A percentile compares a stretch with the other conserved stretches of the same genome.
These are phyloP conservation scores for Erigeron philadelphicus DNA, from an alignment of 140 eudicot genomes.

Conservation along the genomic window DNA sequence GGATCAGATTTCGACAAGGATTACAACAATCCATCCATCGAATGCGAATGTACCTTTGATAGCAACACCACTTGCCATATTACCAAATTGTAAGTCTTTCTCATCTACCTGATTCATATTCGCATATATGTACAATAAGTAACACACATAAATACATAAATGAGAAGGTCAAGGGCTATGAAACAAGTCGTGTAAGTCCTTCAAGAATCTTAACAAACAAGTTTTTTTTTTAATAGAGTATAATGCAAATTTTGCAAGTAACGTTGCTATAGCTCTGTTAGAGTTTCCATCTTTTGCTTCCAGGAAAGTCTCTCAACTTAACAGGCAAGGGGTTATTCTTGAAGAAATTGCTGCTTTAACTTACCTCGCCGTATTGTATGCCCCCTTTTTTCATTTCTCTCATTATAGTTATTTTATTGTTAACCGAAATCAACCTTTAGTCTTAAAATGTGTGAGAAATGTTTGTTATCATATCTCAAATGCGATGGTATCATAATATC, in stretches of 20 bases:
- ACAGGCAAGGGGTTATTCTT: slow-evolving; percentile 40
- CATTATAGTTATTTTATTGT: neutral
- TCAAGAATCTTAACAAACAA: neutral
- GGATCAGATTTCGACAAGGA: slow-evolving; percentile 14
- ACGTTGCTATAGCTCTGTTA: no score
- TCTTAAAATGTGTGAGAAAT: neutral
- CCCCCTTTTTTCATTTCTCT: slow-evolving; percentile 3
- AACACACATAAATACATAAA: no score
- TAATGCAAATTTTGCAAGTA: no score
- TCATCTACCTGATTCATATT: neutral
- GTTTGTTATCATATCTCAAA: no score
- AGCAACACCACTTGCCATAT: slow-evolving; percentile 53
- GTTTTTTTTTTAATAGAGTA: neutral
- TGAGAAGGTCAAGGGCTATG: no score
- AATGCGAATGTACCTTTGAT: slow-evolving; percentile 57
- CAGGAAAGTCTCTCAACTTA: slow-evolving; percentile 41
- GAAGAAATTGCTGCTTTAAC: slow-evolving; percentile 39
- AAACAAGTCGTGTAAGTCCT: no score
- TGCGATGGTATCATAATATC: neutral
- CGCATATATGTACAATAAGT: no score
- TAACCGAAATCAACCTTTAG: slow-evolving; percentile 2
- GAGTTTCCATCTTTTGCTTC: slow-evolving; percentile 15
- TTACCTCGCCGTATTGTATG: slow-evolving; percentile 41
- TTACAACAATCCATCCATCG: slow-evolving; percentile 47
- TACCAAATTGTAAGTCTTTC: slow-evolving; percentile 46